phyloP scores from a whole-genome alignment of 2,329 filamentous ascomycete genomes.

The Penicillium sp. region DNA sequence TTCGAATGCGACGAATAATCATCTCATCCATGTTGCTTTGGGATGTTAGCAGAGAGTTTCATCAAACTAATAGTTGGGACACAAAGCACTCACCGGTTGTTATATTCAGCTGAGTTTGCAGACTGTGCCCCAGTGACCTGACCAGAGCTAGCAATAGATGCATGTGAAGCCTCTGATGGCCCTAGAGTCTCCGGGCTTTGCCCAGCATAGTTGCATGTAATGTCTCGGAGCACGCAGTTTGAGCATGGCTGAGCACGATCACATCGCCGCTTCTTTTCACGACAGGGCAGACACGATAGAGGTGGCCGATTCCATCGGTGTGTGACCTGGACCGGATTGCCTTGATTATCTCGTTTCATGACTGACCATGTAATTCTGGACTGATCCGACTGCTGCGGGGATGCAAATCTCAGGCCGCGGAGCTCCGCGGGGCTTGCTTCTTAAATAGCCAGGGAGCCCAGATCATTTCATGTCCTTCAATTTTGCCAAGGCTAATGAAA shows the following conservation, averaged over 20 bases:
- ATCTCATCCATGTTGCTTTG: conserved; percentile 11
- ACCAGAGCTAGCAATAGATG: background rate
- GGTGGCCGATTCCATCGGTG: conserved; percentile 13
- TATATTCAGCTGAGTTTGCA: background rate
- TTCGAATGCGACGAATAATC: conserved; percentile 10
- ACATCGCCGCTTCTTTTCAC: conserved; percentile 24
- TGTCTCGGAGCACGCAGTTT: conserved; percentile 19
- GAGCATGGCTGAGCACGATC: conserved; percentile 22
- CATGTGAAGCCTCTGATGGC: background rate
- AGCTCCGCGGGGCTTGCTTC: conserved; percentile 3
- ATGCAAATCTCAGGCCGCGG: conserved; percentile 4
- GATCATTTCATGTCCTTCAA: background rate
- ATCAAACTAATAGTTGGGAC: background rate
- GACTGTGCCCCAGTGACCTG: background rate
- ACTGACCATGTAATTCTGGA: background rate
- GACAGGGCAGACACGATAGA: conserved; percentile 19
- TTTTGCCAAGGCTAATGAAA: background rate
- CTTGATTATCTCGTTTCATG: conserved; percentile 12
- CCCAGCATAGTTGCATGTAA: conserved; percentile 19
- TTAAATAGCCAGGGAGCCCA: background rate
- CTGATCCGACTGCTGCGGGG: background rate
- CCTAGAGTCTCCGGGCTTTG: background rate
- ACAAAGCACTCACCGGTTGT: conserved; percentile 1
- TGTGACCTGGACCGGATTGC: conserved; percentile 37
- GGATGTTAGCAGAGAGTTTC: background rate